Evolutionary conservation across 2,329 filamentous ascomycete genomes (phyloP).

Genomic region (Colletotrichum scovillei): DNA sequence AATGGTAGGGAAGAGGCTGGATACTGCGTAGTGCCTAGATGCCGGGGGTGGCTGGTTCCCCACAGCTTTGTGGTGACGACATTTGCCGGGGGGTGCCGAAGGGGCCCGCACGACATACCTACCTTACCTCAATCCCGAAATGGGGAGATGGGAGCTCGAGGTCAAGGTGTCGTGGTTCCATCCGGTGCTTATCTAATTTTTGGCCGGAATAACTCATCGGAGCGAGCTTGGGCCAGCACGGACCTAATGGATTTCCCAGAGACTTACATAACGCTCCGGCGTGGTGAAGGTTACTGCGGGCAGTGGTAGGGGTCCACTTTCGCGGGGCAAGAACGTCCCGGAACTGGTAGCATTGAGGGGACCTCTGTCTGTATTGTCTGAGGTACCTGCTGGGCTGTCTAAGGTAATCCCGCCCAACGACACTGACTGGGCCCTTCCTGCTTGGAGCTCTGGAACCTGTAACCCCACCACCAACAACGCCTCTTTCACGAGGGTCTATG

Average conservation of each 20-base stretch:
- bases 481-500: conserved; percentile 30
- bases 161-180: too few relatives aligned
- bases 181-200: conserved; percentile 4
- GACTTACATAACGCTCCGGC: background rate
- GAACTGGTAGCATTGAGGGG: background rate
- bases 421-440: conserved; percentile 12
- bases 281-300: conserved; percentile 16
- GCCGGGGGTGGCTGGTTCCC: conserved; percentile 26
- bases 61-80: conserved; percentile 30
- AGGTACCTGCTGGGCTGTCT: background rate
- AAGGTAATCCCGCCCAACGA: conserved; percentile 8
- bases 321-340: conserved; percentile 32
- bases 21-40: conserved; percentile 10
- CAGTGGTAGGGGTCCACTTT: conserved; percentile 26
- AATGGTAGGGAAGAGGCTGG: conserved; percentile 22
- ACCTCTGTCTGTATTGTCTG: background rate
- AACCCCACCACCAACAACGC: conserved; percentile 31
- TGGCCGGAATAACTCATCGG: background rate
- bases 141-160: background rate
- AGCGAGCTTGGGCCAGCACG: background rate
- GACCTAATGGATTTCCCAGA: background rate
- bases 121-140: background rate
- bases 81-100: conserved; percentile 1
- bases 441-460: conserved; percentile 16
- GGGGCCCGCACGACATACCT: background rate